phyloP scores from a whole-genome alignment of 192 early-diverging fungal species.

The Geosiphon pyriformis region DNA sequence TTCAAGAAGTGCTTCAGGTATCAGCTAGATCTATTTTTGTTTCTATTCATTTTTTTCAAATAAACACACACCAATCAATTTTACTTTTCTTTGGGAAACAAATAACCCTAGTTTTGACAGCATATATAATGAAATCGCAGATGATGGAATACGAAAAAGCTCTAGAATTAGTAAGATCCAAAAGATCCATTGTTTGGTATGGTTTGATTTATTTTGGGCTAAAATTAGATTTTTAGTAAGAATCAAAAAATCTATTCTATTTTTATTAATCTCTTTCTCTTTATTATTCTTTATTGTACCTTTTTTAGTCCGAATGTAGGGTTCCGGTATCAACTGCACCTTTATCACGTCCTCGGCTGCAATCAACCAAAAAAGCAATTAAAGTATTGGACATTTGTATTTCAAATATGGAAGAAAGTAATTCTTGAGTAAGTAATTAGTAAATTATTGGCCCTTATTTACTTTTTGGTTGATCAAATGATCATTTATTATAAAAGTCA shows the following conservation, averaged over 20 bases:
- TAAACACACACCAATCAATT: too few species aligned
- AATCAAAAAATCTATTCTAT: too few species aligned
- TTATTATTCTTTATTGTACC: background rate
- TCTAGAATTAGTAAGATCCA: background rate
- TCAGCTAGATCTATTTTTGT: too few species aligned
- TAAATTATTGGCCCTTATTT: too few species aligned
- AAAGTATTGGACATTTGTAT: conserved; percentile 15
- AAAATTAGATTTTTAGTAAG: too few species aligned
- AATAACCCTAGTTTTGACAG: background rate
- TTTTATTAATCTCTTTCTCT: too few species aligned
- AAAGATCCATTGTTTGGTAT: conserved; percentile 1
- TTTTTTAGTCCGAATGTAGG: conserved; percentile 6
- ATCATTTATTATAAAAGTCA: too few species aligned
- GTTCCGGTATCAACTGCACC: conserved; percentile 6
- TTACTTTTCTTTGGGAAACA: too few species aligned
- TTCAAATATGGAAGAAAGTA: conserved; percentile 7
- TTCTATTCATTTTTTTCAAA: too few species aligned
- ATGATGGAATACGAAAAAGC: background rate
- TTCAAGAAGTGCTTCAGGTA: conserved; percentile 11
- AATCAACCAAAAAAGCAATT: background rate
- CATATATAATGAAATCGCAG: conserved; percentile 11
- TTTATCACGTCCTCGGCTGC: conserved; percentile 11
- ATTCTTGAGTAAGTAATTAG: background rate
- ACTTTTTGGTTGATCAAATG: too few species aligned
- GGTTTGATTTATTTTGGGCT: too few species aligned